Percentiles rank a stretch among this genome's conserved stretches.
Conservation (phyloP, 2,329 filamentous ascomycete genomes). For the Talaromyces sp. region DNA sequence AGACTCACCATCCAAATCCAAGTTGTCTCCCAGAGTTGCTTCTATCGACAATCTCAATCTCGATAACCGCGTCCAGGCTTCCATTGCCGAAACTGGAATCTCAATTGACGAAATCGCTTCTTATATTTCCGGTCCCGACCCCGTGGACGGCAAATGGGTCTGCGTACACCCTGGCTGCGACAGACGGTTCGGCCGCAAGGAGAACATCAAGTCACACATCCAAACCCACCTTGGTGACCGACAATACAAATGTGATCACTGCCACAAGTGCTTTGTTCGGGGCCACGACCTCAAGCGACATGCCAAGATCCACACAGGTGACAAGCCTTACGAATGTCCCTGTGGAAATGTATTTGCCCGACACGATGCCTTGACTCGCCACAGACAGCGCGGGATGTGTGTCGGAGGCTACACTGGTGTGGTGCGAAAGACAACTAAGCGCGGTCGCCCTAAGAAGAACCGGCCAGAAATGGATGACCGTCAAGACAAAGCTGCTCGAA, state of each 20-base stretch:
- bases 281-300: conserved; percentile 97
- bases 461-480: conserved; percentile 57
- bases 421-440: conserved; percentile 62
- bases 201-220: conserved; percentile 98
- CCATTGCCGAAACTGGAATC: conserved; percentile 73
- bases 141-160: conserved; percentile 71
- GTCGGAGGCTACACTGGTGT: conserved; percentile 86
- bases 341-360: conserved; percentile 93
- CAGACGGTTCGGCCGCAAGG: conserved; percentile 91
- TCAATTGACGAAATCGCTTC: conserved; percentile 77
- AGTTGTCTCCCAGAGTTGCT: conserved; percentile 39
- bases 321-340: conserved; percentile 91
- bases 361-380: conserved; percentile 89
- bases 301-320: conserved; percentile 92
- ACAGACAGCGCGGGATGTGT: conserved; percentile 94
- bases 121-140: conserved; percentile 69
- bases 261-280: conserved; percentile 91
- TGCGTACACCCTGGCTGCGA: conserved; percentile 74
- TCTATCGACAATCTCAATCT: conserved; percentile 47
- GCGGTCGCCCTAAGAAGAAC: conserved; percentile 61
- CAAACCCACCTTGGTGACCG: conserved; percentile 96
- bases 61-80: conserved; percentile 56
- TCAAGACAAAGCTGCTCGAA: conserved; percentile 52
- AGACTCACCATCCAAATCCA: conserved; percentile 28
- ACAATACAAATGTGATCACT: conserved; percentile 90